Percentiles rank a stretch among this genome's conserved stretches.
These are phyloP conservation scores for Fragilariopsis cylindrus DNA, from an alignment of 108 stramenopile species.

Conservation along the genomic window DNA sequence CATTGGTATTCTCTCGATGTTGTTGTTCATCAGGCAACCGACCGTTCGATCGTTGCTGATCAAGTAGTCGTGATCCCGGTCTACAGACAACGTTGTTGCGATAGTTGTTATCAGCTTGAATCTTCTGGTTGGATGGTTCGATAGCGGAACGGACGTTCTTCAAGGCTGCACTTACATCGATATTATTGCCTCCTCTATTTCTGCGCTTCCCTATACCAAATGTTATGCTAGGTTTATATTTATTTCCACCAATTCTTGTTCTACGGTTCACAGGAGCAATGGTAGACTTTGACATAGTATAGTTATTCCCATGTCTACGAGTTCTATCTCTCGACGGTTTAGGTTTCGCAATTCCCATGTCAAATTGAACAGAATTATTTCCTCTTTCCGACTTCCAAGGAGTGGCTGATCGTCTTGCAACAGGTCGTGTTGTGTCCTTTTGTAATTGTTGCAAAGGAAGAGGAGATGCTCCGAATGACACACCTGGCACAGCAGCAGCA, in stretches of 20 bases:
- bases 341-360: no score
- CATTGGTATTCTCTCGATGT: not conserved
- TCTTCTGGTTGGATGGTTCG: not conserved
- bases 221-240: not conserved
- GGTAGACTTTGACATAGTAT: not conserved
- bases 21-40: not conserved
- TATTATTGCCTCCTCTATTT: not conserved
- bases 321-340: not conserved
- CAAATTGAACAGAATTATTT: no score
- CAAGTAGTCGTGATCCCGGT: constrained; percentile 8
- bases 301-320: not conserved
- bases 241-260: not conserved
- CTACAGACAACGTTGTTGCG: not conserved
- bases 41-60: not conserved
- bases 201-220: not conserved
- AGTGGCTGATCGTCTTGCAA: no score
- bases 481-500: no score
- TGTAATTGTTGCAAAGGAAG: no score
- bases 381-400: no score
- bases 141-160: not conserved
- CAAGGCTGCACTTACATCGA: not conserved
- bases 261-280: constrained; percentile 1
- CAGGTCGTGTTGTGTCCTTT: no score
- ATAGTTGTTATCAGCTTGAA: constrained; percentile 10
- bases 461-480: no score